Percentiles rank a stretch among this genome's conserved stretches.
Conservation (phyloP, 2,329 filamentous ascomycete species). For the Neonectria sp. region DNA sequence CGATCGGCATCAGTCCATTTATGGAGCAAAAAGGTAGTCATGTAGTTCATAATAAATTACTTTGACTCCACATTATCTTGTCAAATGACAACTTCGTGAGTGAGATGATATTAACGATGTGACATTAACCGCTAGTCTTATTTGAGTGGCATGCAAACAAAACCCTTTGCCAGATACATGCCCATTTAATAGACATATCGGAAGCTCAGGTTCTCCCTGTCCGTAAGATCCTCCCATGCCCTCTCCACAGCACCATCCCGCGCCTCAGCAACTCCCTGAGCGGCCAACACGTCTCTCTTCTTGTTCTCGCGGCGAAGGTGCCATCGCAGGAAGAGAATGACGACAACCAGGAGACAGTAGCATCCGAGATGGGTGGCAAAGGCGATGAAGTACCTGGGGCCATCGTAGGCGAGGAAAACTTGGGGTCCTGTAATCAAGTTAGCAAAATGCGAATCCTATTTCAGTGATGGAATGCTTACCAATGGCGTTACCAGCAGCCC, state of each 20-base stretch:
- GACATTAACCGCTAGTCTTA: neutral
- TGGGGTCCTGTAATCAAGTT: conserved; percentile 65
- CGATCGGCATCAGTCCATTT: neutral
- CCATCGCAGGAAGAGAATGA: conserved; percentile 71
- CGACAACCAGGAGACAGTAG: conserved; percentile 72
- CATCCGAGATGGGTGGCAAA: conserved; percentile 80
- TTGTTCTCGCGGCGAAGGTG: conserved; percentile 72
- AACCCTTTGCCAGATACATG: conserved; percentile 58
- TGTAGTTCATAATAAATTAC: neutral
- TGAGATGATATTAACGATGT: neutral
- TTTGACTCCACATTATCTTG: neutral
- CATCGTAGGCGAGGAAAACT: conserved; percentile 73
- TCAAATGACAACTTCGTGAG: neutral
- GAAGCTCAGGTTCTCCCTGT: conserved; percentile 73
- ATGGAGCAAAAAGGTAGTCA: conserved; percentile 2
- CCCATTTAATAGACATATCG: conserved; percentile 65
- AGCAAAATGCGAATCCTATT: neutral
- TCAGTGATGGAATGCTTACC: conserved; percentile 55
- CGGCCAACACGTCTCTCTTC: conserved; percentile 66
- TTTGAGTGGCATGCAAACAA: neutral
- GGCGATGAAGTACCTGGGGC: conserved; percentile 77
- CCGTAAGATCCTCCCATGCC: conserved; percentile 75
- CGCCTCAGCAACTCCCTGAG: conserved; percentile 57
- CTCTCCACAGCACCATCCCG: conserved; percentile 55
- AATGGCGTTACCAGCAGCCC: conserved; percentile 78